Base-by-base conservation (phyloP, 495 filamentous ascomycete genomes). In the Mycothermus thermophilus region DNA sequence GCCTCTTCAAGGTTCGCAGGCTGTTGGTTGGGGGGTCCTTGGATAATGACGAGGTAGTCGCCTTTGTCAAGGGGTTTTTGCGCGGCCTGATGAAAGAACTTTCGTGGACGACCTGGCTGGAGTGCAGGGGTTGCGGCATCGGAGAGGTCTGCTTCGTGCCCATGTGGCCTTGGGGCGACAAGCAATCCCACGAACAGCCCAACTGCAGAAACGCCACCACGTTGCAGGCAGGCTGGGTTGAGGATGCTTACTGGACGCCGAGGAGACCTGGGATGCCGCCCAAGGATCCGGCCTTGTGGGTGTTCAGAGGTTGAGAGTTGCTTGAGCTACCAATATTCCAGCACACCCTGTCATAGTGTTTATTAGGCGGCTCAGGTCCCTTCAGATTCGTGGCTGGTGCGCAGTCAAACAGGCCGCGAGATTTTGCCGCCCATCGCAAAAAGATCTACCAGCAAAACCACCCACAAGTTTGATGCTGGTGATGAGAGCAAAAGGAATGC, bases 91-190 rank as follows among this genome's bases (percentile, higher is more conserved):
- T 69, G 16, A 45, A 52, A 0, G 64, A 68, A 31, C 57, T 82
- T 16, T 48, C 56, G 11, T 82, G 77, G 76, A 58, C 69, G 13
- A 67, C 53, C 0, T 82, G 74, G 73, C 75, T 74, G 43, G 54
- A 70, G 30, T 79, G 76, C 36, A 54, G 57, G 4, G 56, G 54
- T 11, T 80, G 76, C 37, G 50, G 38, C 0, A 50, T 56, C 12
- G 66, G 74, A 36, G 71, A 80, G 50, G 58, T 75, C n/a, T 80
- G 76, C 52, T 63, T 76, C n/a, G 44, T 77, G 3, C 70, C 77
- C 1, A 73, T 80, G 49, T 80, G 75, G 73, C 77, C 76, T 0
- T 60, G 66, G 46, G 76, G 76, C 0, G 61, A 61, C 18, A 34
- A 26, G 32, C 36, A 26, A 14, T 40, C 40, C 2, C 32, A 41